Evolutionary conservation across 768 basidiomycete genomes (phyloP), one percentile per base, ranked within the genome.

Genomic region (Podaxis sp.): DNA sequence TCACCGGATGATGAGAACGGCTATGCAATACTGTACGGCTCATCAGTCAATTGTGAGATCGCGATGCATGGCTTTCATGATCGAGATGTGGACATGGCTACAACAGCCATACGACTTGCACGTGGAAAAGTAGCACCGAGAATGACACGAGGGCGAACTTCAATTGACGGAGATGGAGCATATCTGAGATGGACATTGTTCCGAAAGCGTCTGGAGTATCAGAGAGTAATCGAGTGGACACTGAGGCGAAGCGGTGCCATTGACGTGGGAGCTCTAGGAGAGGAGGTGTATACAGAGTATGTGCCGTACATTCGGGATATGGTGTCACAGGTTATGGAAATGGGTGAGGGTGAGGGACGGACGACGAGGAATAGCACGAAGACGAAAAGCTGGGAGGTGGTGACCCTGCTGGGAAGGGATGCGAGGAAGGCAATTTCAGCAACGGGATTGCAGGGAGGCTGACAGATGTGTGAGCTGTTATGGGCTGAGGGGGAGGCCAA

Each of bases 281-380:
- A 10, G 53, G 30, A 55, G 44, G 53, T 89, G 63, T 81, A 83
- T 68, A 71, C 88, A 69, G 91, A 96, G 53, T 90, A 92, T 74
- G 75, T 84, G 66, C 89, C 93, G 36, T 83, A 81, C 74, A 76
- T 93, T 85, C 90, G 44, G 73, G 62, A 28, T 81, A 75, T 40
- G 94, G 96, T 66, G 92, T 6, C n/a, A 67, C 67, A 78, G 68
- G 86, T 80, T 64, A 73, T 59, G 63, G 62, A 54, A 41, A 60
- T 68, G 64, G 52, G 65, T 37, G 51, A 65, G 59, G 63, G 67
- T 8, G 49, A 50, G 66, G 67, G 64, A 61, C 66, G 70, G 61
- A 70, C 54, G 66, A 90, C 88, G 46, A 73, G 88, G 71, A 89
- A 88, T 76, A 87, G 89, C 67, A 67, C 61, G 30, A 75, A 76